phyloP scores from a whole-genome alignment of 78 protist species.

The Dictyostelium discoideum region DNA sequence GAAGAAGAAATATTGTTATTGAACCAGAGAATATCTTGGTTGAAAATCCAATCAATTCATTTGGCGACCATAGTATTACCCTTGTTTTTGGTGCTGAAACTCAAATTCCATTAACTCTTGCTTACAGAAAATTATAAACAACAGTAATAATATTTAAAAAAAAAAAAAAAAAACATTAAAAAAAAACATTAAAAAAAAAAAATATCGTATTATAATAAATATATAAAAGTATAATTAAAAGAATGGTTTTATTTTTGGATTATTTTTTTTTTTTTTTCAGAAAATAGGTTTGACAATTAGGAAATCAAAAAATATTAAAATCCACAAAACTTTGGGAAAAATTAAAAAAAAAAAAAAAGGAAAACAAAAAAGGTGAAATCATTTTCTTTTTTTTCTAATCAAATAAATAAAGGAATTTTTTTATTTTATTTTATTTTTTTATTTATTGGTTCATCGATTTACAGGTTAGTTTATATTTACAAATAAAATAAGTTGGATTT shows the following conservation, averaged over 20 bases:
- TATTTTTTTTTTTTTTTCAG: too few relatives aligned
- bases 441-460: neutral
- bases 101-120: neutral
- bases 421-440: neutral
- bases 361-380: too few relatives aligned
- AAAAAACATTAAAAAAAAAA: neutral
- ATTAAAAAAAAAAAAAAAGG: neutral
- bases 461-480: neutral
- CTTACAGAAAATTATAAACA: neutral
- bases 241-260: too few relatives aligned
- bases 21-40: slow-evolving; percentile 26
- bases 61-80: neutral
- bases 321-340: neutral
- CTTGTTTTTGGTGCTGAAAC: neutral
- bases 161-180: neutral
- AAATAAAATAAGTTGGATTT: neutral
- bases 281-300: neutral
- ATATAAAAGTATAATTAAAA: neutral
- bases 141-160: neutral
- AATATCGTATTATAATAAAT: neutral
- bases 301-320: neutral
- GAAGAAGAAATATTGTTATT: slow-evolving; percentile 34
- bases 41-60: slow-evolving; percentile 7
- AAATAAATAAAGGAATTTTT: too few relatives aligned
- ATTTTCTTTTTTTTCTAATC: neutral